phyloP scores from a whole-genome alignment of 148 eudicot genomes.

The Silene uniflora region DNA sequence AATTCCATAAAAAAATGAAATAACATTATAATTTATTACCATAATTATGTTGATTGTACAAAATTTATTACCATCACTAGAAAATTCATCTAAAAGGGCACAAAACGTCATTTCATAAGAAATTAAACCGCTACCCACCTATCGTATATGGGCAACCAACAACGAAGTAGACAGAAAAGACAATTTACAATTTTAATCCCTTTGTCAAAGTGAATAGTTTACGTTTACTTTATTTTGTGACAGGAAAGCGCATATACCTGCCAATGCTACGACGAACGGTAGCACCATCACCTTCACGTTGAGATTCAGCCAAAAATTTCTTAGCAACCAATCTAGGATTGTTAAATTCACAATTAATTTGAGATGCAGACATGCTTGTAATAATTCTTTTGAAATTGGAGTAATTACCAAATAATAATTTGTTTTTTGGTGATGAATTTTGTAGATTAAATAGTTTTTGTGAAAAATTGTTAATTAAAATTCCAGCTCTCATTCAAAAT shows the following conservation, averaged over 20 bases:
- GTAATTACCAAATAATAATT: not conserved
- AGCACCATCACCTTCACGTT: conserved; percentile 41
- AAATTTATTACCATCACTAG: too few relatives aligned
- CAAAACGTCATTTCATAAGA: too few relatives aligned
- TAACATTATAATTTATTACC: not conserved
- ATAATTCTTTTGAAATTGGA: not conserved
- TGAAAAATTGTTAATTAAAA: not conserved
- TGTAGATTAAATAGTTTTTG: conserved; percentile 13
- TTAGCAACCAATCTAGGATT: conserved; percentile 34
- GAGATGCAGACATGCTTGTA: conserved; percentile 14
- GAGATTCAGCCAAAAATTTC: conserved; percentile 38
- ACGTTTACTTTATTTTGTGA: too few relatives aligned
- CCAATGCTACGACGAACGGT: conserved; percentile 45
- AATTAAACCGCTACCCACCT: too few relatives aligned
- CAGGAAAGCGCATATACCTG: conserved; percentile 24
- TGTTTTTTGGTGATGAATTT: not conserved
- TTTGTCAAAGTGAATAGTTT: too few relatives aligned
- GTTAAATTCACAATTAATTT: conserved; percentile 5
- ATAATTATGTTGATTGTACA: too few relatives aligned
- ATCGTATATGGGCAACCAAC: too few relatives aligned
- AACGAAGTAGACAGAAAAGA: too few relatives aligned
- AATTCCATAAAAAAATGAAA: not conserved
- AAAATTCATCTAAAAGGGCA: too few relatives aligned
- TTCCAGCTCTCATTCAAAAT: conserved; percentile 18
- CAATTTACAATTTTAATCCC: too few relatives aligned